Evolutionary conservation across 768 basidiomycete genomes (phyloP).

Genomic region (Coprinopsis cinerea): DNA sequence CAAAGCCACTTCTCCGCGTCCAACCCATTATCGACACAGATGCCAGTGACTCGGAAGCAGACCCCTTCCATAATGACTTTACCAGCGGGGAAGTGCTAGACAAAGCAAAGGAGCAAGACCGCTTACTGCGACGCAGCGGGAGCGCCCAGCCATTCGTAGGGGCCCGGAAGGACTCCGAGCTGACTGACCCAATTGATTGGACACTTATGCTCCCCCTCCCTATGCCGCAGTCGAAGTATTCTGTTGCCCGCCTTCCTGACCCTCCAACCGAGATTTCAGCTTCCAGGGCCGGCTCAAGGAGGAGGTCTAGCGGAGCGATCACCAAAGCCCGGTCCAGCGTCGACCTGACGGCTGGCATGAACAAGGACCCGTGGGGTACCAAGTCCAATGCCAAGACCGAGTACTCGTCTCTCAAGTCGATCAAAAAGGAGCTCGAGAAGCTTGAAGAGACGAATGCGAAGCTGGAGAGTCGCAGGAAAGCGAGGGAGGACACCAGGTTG

Average conservation of each 20-base stretch:
- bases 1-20: not conserved
- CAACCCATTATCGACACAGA: not conserved
- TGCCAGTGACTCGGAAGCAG: not conserved
- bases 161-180: not conserved
- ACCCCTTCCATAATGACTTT: not conserved
- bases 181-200: not conserved
- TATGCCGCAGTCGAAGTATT: not conserved
- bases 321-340: slow-evolving; percentile 6
- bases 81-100: not conserved
- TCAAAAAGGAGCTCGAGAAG: slow-evolving; percentile 1
- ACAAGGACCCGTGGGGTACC: not conserved
- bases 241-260: not conserved
- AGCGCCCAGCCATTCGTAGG: slow-evolving; percentile 2
- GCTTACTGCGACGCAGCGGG: slow-evolving; percentile 1
- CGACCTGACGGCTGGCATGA: not conserved
- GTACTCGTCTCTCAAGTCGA: not conserved
- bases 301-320: not conserved
- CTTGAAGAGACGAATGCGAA: not conserved
- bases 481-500: not conserved
- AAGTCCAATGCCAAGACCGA: not conserved
- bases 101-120: not conserved
- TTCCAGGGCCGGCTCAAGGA: not conserved
- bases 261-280: not conserved
- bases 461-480: not conserved
- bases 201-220: slow-evolving; percentile 11